Conservation (phyloP, 1,139 yeast species). For the Oligophagozyma castellii region DNA sequence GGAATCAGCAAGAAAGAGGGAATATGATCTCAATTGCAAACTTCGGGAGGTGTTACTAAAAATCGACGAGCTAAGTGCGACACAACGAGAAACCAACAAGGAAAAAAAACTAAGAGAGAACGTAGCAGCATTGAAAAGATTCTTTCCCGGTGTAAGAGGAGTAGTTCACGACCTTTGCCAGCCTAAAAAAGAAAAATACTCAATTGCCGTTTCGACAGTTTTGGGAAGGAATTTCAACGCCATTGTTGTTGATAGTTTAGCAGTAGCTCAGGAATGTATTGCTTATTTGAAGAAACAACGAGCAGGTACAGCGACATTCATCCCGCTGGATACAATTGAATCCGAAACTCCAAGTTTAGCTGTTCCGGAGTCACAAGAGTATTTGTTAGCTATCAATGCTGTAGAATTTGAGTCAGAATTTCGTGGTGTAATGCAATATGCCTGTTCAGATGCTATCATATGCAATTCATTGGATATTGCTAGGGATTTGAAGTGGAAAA, state of each 20-base stretch:
- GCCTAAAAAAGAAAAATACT: conserved; percentile 66
- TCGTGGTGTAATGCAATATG: conserved; percentile 70
- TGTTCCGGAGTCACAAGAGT: conserved; percentile 12
- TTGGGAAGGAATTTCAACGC: conserved; percentile 75
- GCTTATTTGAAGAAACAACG: conserved; percentile 75
- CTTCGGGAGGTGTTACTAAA: conserved; percentile 47
- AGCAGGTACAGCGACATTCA: conserved; percentile 72
- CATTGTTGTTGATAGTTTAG: conserved; percentile 62
- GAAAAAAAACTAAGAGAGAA: conserved; percentile 63
- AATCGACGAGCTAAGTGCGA: conserved; percentile 61
- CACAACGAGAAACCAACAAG: conserved; percentile 58
- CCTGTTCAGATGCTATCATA: conserved; percentile 70
- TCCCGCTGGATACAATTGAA: conserved; percentile 77
- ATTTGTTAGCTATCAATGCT: conserved; percentile 43
- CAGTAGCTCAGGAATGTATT: conserved; percentile 74
- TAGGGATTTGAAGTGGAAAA: conserved; percentile 57
- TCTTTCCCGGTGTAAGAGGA: conserved; percentile 76
- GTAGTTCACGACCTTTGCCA: conserved; percentile 65
- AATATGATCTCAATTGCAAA: conserved; percentile 38
- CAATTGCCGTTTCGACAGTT: conserved; percentile 63
- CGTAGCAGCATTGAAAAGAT: conserved; percentile 48
- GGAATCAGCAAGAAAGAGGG: conserved; percentile 29
- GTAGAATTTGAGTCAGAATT: conserved; percentile 54
- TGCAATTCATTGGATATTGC: conserved; percentile 64
- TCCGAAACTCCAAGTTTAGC: conserved; percentile 31